phyloP scores from a whole-genome alignment of 352 stramenopile species.

The Phytophthora hibernalis region DNA sequence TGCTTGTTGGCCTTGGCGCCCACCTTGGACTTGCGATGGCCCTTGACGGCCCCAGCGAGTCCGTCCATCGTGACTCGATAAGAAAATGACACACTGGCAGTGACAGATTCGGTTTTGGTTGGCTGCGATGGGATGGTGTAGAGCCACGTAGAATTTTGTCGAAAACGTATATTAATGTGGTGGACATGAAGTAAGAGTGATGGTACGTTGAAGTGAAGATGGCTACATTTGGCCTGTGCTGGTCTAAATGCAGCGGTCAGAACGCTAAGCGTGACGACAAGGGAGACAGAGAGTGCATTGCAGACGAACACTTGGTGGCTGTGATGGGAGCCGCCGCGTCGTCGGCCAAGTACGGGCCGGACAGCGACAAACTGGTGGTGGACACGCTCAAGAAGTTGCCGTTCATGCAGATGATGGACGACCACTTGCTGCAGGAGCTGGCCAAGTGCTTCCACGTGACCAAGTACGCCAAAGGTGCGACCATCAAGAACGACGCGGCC shows the following conservation, averaged over 20 bases:
- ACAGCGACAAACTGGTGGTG: conserved; percentile 37
- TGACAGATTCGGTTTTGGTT: conserved; percentile 21
- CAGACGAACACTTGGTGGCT: not conserved
- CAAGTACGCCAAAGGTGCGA: conserved; percentile 49
- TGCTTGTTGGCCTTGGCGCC: conserved; percentile 96
- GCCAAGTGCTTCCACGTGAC: conserved; percentile 64
- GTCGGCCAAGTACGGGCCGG: conserved; percentile 23
- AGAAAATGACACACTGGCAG: conserved; percentile 18
- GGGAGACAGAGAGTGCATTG: not conserved
- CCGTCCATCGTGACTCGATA: conserved; percentile 40
- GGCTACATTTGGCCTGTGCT: not conserved
- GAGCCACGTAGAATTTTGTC: not conserved
- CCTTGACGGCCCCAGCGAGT: conserved; percentile 51
- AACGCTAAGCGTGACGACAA: not conserved
- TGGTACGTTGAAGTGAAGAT: conserved; percentile 19
- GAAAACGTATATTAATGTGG: not conserved
- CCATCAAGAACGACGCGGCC: conserved; percentile 51
- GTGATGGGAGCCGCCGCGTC: conserved; percentile 21
- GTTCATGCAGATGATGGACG: conserved; percentile 77
- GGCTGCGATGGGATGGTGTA: conserved; percentile 24
- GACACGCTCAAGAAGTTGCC: conserved; percentile 60
- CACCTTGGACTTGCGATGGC: conserved; percentile 85
- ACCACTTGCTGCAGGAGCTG: conserved; percentile 54
- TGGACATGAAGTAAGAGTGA: not conserved
- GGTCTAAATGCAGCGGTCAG: conserved; percentile 3